Evolutionary conservation across 2,329 filamentous ascomycete species (phyloP).

Genomic region (Aspergillus pseudotamarii): DNA sequence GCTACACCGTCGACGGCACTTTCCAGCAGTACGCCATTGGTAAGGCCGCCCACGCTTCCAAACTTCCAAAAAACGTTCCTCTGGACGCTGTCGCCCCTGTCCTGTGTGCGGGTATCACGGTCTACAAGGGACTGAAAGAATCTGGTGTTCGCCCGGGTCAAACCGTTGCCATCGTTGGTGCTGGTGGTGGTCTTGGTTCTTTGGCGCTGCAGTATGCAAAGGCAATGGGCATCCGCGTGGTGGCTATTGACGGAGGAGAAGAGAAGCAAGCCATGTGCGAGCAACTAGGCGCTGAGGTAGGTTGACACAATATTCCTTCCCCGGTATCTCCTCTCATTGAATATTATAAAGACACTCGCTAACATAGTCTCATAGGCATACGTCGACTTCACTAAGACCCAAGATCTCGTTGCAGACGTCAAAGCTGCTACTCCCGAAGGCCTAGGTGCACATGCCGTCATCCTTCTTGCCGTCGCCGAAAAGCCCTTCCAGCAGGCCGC

Average conservation of each 20-base stretch:
- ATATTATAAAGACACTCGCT: neutral
- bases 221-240: conserved; percentile 80
- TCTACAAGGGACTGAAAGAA: conserved; percentile 91
- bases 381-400: conserved; percentile 76
- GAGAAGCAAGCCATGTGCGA: conserved; percentile 74
- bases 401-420: conserved; percentile 81
- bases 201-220: conserved; percentile 85
- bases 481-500: conserved; percentile 95
- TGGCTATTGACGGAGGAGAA: conserved; percentile 81
- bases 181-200: conserved; percentile 78
- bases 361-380: conserved; percentile 51
- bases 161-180: conserved; percentile 81
- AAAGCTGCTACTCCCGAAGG: conserved; percentile 78
- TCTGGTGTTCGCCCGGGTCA: conserved; percentile 74
- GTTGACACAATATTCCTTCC: neutral
- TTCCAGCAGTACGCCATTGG: conserved; percentile 93
- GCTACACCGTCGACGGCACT: conserved; percentile 88
- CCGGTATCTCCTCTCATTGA: neutral
- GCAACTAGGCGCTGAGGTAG: conserved; percentile 65
- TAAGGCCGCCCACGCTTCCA: conserved; percentile 82
- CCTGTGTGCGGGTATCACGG: conserved; percentile 82
- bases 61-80: conserved; percentile 74
- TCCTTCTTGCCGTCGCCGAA: conserved; percentile 84
- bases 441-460: conserved; percentile 81
- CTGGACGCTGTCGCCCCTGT: conserved; percentile 79